Conservation (phyloP, 495 filamentous ascomycete species). For the Penicillium atrosanguineum region DNA sequence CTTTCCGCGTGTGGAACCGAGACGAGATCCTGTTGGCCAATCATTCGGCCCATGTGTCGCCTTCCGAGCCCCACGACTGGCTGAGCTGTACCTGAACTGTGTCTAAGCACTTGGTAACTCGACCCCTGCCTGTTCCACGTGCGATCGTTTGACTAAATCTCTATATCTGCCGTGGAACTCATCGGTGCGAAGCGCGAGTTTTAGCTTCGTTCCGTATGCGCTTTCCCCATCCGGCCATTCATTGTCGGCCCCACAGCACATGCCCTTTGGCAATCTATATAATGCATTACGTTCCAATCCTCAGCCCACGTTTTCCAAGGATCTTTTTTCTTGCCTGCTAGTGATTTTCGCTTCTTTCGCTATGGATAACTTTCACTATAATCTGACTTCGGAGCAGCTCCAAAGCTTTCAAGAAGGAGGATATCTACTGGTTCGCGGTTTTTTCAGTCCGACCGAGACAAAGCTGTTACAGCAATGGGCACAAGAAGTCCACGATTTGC, state of each 20-base stretch:
- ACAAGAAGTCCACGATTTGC: conserved; percentile 39
- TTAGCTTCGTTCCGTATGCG: neutral
- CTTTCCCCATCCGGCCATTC: neutral
- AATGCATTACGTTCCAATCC: conserved; percentile 2
- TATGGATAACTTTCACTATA: conserved; percentile 27
- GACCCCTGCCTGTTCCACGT: neutral
- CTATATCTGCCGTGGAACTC: neutral
- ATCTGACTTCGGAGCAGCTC: conserved; percentile 29
- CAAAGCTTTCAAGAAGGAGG: conserved; percentile 37
- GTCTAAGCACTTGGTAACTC: too few relatives aligned
- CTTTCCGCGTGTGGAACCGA: neutral
- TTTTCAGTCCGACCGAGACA: conserved; percentile 29
- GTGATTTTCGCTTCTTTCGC: too few relatives aligned
- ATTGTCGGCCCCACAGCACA: neutral
- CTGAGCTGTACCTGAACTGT: neutral
- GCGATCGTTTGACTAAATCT: neutral
- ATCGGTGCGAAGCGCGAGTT: conserved; percentile 15
- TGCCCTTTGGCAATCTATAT: neutral
- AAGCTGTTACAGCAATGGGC: conserved; percentile 39
- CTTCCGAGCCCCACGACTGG: neutral
- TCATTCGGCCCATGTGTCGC: neutral
- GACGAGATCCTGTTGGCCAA: neutral
- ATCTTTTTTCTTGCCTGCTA: neutral
- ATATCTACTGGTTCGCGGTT: conserved; percentile 37
- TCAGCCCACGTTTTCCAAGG: neutral